phyloP scores from a whole-genome alignment of 306 rosid genomes.

The Fragaria vesca region DNA sequence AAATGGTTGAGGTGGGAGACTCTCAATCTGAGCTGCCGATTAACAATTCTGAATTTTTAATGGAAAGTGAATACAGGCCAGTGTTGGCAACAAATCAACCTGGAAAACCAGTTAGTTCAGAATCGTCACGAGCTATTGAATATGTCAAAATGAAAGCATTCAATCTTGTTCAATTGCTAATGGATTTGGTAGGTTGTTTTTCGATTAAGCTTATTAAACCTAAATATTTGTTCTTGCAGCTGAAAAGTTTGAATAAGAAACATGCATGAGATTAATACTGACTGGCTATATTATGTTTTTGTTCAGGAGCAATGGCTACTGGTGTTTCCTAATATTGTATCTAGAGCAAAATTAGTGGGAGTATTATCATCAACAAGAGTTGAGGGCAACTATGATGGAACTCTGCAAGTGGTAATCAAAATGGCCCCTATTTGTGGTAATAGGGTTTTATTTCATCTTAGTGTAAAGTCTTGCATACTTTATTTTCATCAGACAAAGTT shows the following conservation, averaged over 20 bases:
- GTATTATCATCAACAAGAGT: slow-evolving; percentile 28
- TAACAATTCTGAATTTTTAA: not conserved
- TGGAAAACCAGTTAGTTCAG: slow-evolving; percentile 17
- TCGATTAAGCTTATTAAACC: not conserved
- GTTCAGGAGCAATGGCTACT: slow-evolving; percentile 46
- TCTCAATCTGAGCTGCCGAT: slow-evolving; percentile 28
- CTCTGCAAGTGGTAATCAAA: slow-evolving; percentile 53
- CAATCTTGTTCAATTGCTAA: slow-evolving; percentile 41
- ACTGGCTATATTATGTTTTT: not conserved
- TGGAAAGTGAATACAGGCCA: not conserved
- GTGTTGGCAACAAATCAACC: not conserved
- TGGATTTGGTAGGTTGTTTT: slow-evolving; percentile 46
- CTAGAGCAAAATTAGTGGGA: slow-evolving; percentile 33
- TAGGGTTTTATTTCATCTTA: too few relatives aligned
- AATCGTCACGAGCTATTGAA: slow-evolving; percentile 44
- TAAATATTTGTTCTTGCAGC: not conserved
- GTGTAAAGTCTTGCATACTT: not conserved
- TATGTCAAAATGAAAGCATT: slow-evolving; percentile 27
- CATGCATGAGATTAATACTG: not conserved
- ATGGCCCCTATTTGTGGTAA: not conserved
- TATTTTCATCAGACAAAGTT: not conserved
- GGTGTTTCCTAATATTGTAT: slow-evolving; percentile 44
- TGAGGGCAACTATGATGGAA: slow-evolving; percentile 40
- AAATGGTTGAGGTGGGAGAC: slow-evolving; percentile 47
- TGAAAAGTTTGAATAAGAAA: not conserved